phyloP scores from a whole-genome alignment of 1,284 basidiomycete genomes.

The Cutaneotrichosporon sp. region DNA sequence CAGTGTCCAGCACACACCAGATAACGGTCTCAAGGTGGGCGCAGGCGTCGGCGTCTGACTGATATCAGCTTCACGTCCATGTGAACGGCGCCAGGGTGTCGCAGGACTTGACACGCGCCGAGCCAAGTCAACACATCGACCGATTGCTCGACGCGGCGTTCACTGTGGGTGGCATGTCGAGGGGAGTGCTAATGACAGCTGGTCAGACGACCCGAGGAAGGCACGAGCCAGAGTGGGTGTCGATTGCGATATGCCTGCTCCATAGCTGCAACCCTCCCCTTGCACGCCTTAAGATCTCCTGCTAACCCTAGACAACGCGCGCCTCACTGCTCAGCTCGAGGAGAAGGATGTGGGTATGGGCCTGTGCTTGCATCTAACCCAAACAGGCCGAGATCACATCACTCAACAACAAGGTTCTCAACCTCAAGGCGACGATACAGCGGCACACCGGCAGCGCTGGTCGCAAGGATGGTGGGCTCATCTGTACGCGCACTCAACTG shows the following conservation, averaged over 20 bases:
- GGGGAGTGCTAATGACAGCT: constrained; percentile 3
- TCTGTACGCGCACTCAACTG: not conserved
- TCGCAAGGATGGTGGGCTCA: constrained; percentile 4
- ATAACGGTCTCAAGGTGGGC: constrained; percentile 9
- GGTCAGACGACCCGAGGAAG: not conserved
- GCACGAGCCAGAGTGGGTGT: not conserved
- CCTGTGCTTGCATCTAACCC: not conserved
- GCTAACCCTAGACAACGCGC: constrained; percentile 1
- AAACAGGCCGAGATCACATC: constrained; percentile 8
- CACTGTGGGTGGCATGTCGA: not conserved
- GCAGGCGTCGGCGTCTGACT: not conserved
- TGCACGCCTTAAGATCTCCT: not conserved
- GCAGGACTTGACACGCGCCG: constrained; percentile 4
- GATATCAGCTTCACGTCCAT: constrained; percentile 13
- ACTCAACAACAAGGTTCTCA: constrained; percentile 3
- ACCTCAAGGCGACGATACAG: constrained; percentile 3
- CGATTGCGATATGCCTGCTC: not conserved
- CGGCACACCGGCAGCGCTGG: constrained; percentile 5
- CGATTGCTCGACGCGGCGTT: constrained; percentile 6
- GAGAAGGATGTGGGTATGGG: constrained; percentile 4
- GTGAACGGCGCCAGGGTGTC: not conserved
- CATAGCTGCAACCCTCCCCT: not conserved
- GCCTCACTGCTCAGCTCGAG: constrained; percentile 7
- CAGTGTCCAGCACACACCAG: constrained; percentile 5
- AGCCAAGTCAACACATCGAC: not conserved